Base-by-base conservation (phyloP, 2,329 filamentous ascomycete species). In the Colletotrichum cordylinicola region DNA sequence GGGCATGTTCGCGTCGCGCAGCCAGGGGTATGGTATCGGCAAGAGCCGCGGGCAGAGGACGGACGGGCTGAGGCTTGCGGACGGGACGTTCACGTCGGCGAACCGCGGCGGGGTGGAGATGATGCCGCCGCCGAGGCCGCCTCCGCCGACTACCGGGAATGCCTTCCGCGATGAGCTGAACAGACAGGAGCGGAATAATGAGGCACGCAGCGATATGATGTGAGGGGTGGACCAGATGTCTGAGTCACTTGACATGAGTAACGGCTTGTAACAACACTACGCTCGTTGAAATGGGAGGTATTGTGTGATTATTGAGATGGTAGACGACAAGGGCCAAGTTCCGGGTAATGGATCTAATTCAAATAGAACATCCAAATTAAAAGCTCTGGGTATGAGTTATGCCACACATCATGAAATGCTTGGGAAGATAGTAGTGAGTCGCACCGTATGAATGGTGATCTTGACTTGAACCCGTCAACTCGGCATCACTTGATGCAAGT, bases 21-120 rank as follows among this genome's bases (percentile, higher is more conserved):
- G 75, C 55, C 70, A 73, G 27, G 75, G 77, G 15, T 78, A 78
- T 24, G 76, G 77, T 21, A 55, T 77, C 6, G 69, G 77, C 4
- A 67, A 77, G 75, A 78, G 77, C 43, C 72, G 75, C 18, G 60
- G 29, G 1, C 71, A 78, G 71, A 52, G 75, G n/a, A 52, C 75
- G 27, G 71, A 61, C 2, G 77, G 72, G 0, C 27, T 72, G 6
- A 62, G 75, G 13, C 58, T 75, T 6, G 72, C 70, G 29, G 75
- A 65, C 16, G 66, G 52, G 16, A 72, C 74, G 2, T 76, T 75
- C 55, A 69, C 73, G 16, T 75, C 71, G 39, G 52, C 72, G 13
- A 74, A 70, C n/a, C 67, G 72, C 4, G 74, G 71, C 6, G 75
- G 75, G 9, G 71, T 72, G 18, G 77, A 75, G 58, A 75, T 75